Conservation (phyloP, 2,329 filamentous ascomycete genomes). For the Penicillium sp. region DNA sequence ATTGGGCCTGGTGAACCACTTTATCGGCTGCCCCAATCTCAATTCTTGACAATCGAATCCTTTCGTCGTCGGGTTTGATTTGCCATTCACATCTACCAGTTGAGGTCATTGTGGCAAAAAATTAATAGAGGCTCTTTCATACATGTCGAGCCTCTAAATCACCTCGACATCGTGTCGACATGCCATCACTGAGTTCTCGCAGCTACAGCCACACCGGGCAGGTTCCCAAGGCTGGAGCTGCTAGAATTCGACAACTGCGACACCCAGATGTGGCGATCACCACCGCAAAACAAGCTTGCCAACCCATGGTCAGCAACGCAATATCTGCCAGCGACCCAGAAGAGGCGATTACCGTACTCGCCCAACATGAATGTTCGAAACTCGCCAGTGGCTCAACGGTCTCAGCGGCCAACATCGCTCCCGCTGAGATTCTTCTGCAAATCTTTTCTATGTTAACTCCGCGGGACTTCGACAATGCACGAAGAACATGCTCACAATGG, state of each 20-base stretch:
- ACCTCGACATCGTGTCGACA: conserved; percentile 13
- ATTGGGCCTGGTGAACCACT: background rate
- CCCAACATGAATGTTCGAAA: conserved; percentile 6
- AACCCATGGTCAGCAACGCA: background rate
- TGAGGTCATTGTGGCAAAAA: conserved; percentile 2
- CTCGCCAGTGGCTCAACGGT: conserved; percentile 14
- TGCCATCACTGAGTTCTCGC: conserved; percentile 23
- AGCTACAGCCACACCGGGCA: conserved; percentile 6
- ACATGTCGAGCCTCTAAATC: conserved; percentile 13
- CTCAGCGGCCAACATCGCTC: conserved; percentile 43
- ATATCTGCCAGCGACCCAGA: background rate
- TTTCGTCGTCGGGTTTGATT: background rate
- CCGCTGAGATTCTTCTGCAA: conserved; percentile 55
- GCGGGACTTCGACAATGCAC: conserved; percentile 62
- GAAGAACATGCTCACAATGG: conserved; percentile 64
- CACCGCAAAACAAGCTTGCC: background rate
- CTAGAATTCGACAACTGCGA: background rate
- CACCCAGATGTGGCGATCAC: background rate
- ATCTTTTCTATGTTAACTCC: conserved; percentile 53
- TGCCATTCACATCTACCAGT: background rate
- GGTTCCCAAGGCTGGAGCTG: background rate
- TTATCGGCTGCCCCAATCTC: background rate
- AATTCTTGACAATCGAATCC: background rate
- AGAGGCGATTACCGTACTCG: background rate
- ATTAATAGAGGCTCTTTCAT: background rate